Conservation (phyloP, 1,284 basidiomycete genomes). For the Stereum hirsutum region DNA sequence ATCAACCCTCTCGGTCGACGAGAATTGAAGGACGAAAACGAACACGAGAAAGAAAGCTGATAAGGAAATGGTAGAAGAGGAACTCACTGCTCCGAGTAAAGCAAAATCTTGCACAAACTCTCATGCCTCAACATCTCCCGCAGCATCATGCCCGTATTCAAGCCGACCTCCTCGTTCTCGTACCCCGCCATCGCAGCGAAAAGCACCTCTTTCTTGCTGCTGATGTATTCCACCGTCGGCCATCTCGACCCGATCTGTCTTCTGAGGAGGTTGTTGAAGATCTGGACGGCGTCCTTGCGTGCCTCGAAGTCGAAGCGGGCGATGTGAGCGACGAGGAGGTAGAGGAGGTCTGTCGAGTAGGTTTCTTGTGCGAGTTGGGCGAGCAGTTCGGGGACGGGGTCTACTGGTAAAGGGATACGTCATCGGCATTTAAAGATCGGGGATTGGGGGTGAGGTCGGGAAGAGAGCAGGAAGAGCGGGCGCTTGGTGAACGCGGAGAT, state of each 20-base stretch:
- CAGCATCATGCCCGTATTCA: constrained; percentile 98
- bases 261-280: constrained; percentile 93
- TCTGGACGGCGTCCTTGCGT: constrained; percentile 93
- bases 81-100: constrained; percentile 88
- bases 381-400: constrained; percentile 78
- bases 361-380: constrained; percentile 95
- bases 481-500: constrained; percentile 1
- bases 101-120: constrained; percentile 80
- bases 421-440: constrained; percentile 4
- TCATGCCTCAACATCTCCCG: constrained; percentile 97
- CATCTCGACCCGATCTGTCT: constrained; percentile 89
- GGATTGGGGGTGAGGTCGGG: neutral
- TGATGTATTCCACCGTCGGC: constrained; percentile 94
- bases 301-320: constrained; percentile 93
- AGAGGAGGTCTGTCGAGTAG: constrained; percentile 85
- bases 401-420: constrained; percentile 23
- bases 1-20: too few species aligned
- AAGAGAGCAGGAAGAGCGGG: neutral
- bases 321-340: constrained; percentile 76
- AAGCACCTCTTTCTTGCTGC: constrained; percentile 79
- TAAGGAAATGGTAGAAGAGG: too few species aligned
- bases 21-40: neutral
- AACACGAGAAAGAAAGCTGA: neutral
- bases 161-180: constrained; percentile 87
- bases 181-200: constrained; percentile 88